phyloP scores from a whole-genome alignment of 257 asterid genomes.

The Solanum stenotomum region DNA sequence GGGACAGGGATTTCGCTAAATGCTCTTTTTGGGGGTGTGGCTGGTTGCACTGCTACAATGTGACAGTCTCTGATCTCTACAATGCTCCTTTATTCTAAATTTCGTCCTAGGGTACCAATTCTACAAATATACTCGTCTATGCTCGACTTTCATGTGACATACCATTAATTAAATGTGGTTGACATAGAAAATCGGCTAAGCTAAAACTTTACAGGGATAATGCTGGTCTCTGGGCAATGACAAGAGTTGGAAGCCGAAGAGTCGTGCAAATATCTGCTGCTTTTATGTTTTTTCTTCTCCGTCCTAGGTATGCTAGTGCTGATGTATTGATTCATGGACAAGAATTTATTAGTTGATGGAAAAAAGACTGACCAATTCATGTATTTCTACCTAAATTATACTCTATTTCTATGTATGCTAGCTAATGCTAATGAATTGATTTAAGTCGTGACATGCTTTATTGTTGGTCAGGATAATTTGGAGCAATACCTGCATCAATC shows the following conservation, averaged over 20 bases:
- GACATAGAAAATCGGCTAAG: not conserved
- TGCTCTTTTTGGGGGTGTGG: slow-evolving; percentile 49
- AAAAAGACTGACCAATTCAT: not conserved
- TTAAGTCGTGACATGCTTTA: not conserved
- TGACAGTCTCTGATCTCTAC: slow-evolving; percentile 17
- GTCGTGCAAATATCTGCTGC: slow-evolving; percentile 54
- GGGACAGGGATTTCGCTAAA: slow-evolving; percentile 54
- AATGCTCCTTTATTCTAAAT: not conserved
- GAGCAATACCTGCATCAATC: slow-evolving; percentile 63
- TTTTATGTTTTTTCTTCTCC: slow-evolving; percentile 60
- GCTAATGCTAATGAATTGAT: not conserved
- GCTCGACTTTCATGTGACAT: not conserved
- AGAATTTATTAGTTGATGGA: slow-evolving; percentile 4
- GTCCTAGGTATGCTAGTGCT: slow-evolving; percentile 29
- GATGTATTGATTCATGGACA: slow-evolving; percentile 16
- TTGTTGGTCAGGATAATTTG: slow-evolving; percentile 43
- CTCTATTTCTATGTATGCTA: not conserved
- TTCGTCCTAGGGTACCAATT: not conserved
- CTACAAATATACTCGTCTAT: not conserved
- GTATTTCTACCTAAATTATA: not conserved
- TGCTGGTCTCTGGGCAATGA: slow-evolving; percentile 62
- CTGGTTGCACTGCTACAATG: slow-evolving; percentile 50
- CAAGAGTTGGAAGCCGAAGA: slow-evolving; percentile 66
- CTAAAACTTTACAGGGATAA: slow-evolving; percentile 43
- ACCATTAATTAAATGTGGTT: not conserved